Conservation (phyloP, 768 basidiomycete genomes). For the Solioccasus polychromus region DNA sequence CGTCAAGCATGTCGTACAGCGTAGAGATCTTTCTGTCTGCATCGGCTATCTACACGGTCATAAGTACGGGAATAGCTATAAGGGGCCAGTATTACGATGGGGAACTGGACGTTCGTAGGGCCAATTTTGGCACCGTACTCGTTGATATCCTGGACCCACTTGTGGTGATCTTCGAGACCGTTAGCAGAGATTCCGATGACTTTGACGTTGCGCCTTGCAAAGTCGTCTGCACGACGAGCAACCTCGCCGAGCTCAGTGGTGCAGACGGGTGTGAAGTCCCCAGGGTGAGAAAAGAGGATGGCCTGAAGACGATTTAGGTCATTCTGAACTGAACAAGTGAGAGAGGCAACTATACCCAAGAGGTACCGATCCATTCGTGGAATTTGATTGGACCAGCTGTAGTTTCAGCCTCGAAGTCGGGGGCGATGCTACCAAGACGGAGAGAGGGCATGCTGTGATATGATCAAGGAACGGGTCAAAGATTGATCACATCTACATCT, state of each 20-base stretch:
- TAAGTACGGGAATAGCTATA: slow-evolving; percentile 8
- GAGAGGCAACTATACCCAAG: slow-evolving; percentile 63
- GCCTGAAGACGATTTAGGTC: slow-evolving; percentile 42
- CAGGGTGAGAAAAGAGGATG: slow-evolving; percentile 92
- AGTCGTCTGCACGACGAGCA: slow-evolving; percentile 82
- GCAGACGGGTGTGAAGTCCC: slow-evolving; percentile 90
- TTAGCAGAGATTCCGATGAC: slow-evolving; percentile 94
- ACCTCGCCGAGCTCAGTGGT: slow-evolving; percentile 98
- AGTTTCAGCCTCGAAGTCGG: slow-evolving; percentile 89
- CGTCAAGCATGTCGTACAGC: slow-evolving; percentile 94
- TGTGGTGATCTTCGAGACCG: slow-evolving; percentile 75
- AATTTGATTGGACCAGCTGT: slow-evolving; percentile 86
- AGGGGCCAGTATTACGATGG: slow-evolving; percentile 57
- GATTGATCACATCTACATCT: not conserved
- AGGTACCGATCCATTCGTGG: slow-evolving; percentile 88
- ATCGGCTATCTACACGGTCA: slow-evolving; percentile 75
- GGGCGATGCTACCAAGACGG: slow-evolving; percentile 84
- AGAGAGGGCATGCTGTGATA: slow-evolving; percentile 45
- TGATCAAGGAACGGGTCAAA: not conserved
- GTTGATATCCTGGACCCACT: slow-evolving; percentile 89
- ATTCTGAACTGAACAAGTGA: not conserved
- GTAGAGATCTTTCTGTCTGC: slow-evolving; percentile 79
- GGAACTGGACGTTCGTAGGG: slow-evolving; percentile 81
- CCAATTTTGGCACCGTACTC: slow-evolving; percentile 67
- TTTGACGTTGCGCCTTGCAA: slow-evolving; percentile 85